A percentile compares a stretch with the other conserved stretches of the same genome.
phyloP scores from a whole-genome alignment of 371 early-diverging fungal genomes.

The Mortierella sp. region DNA sequence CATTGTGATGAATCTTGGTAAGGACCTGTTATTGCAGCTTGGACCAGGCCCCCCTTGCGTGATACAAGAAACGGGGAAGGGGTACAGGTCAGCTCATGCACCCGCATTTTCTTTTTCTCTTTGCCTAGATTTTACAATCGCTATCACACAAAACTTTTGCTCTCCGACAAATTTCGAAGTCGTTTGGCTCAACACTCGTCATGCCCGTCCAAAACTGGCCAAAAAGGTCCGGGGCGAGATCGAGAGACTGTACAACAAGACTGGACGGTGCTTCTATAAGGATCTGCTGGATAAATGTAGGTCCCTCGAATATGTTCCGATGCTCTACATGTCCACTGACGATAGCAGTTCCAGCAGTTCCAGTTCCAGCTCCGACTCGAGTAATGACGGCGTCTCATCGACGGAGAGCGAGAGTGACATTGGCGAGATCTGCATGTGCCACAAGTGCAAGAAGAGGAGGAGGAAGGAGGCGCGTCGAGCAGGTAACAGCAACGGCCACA shows the following conservation, averaged over 20 bases:
- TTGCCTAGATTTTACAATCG: conserved; percentile 74
- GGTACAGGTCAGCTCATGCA: too few relatives aligned
- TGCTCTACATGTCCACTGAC: conserved; percentile 63
- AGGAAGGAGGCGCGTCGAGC: conserved; percentile 52
- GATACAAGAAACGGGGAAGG: too few relatives aligned
- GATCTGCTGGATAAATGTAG: conserved; percentile 60
- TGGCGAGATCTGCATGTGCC: conserved; percentile 72
- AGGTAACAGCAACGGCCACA: too few relatives aligned
- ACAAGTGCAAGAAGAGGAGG: conserved; percentile 66
- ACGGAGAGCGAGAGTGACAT: conserved; percentile 69
- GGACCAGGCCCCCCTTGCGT: too few relatives aligned
- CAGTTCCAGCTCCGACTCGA: conserved; percentile 35
- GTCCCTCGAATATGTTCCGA: conserved; percentile 64
- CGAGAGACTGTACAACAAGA: conserved; percentile 52
- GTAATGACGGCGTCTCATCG: conserved; percentile 53
- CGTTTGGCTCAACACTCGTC: conserved; percentile 77
- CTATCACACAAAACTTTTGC: conserved; percentile 87
- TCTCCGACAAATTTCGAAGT: conserved; percentile 77
- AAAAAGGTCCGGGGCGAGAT: conserved; percentile 62
- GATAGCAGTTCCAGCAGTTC: conserved; percentile 55
- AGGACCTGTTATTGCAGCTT: too few relatives aligned
- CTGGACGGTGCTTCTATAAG: conserved; percentile 55
- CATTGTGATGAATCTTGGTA: conserved; percentile 85
- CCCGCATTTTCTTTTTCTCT: too few relatives aligned
- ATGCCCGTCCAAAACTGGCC: conserved; percentile 77